Base-by-base conservation (phyloP, 352 stramenopile genomes). In the Phytopythium vexans region DNA sequence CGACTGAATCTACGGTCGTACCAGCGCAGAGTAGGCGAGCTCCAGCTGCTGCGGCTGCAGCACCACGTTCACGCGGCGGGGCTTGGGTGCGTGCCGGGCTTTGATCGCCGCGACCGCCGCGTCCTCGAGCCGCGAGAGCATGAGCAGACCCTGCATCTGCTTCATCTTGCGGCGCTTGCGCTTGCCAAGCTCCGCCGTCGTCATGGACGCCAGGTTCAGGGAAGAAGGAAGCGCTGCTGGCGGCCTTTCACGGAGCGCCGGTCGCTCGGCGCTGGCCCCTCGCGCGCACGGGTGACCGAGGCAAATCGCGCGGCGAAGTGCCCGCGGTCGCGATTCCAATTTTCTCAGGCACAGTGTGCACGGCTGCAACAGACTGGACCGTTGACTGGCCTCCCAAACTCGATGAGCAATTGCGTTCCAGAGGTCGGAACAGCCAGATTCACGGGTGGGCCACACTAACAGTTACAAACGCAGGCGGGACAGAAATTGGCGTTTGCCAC, bases 111-210 rank as follows among this genome's bases (percentile, higher is more conserved):
- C 42, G 33, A 62, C 59, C 41, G 56, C 38, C n/a, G 53, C 49
- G 31, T 61, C 52, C 39, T 73, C 62, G 27, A 78, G 56, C 6
- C 77, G 67, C 55, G 77, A 70, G 39, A 91, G 73, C 51, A 82
- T 59, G 55, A 91, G 61, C 53, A 91, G 58, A 3, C 81, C 81
- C 58, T 89, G 73, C 81, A 91, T 91, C 54, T 91, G 81, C 72
- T 89, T 91, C 77, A 91, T 78, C 44, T 73, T 72, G 41, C 81
- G 81, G 44, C 66, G 74, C 54, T 55, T 61, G 33, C 39, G 40
- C 47, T 44, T 9, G n/a, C 15, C 38, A 31, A 27, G 21, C 21
- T 52, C 47, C 16, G 58, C 56, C 38, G 53, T 70, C 52, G 64
- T 81, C 68, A 77, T 78, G 37, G n/a, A 48, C 21, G 21, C 21